A percentile compares a stretch with the other conserved stretches of the same genome.
These are phyloP conservation scores for Sporothrix protearum DNA, from an alignment of 2,329 filamentous ascomycete genomes.

Conservation along the genomic window DNA sequence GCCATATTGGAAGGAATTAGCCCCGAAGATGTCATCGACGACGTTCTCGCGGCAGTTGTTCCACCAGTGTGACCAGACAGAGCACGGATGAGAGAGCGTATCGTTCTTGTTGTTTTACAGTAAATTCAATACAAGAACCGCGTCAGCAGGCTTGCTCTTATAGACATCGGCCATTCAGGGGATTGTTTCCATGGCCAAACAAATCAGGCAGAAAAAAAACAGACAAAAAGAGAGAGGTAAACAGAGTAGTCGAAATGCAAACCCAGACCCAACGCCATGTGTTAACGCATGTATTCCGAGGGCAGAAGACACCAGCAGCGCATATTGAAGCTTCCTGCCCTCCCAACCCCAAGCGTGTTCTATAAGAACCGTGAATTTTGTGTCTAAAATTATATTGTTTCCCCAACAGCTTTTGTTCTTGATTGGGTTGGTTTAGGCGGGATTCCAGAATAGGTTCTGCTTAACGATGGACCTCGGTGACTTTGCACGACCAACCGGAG, in stretches of 20 bases:
- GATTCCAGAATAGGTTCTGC: neutral
- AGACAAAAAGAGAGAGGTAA: neutral
- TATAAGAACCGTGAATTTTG: neutral
- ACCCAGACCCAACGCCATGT: slow-evolving; percentile 18
- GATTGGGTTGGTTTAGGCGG: neutral
- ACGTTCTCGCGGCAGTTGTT: slow-evolving; percentile 57
- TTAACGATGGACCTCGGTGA: slow-evolving; percentile 64
- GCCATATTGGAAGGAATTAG: slow-evolving; percentile 60
- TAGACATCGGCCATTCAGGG: neutral
- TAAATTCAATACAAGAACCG: neutral
- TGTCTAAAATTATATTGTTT: neutral
- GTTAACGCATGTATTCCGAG: slow-evolving; percentile 5
- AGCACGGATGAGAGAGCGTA: neutral
- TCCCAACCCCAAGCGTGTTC: neutral
- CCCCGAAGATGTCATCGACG: slow-evolving; percentile 62
- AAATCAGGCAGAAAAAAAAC: neutral
- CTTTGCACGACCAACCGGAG: slow-evolving; percentile 86
- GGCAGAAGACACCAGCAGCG: neutral
- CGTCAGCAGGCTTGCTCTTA: neutral
- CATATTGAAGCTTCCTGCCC: neutral
- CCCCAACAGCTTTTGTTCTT: neutral
- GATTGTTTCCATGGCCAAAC: neutral
- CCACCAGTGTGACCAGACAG: slow-evolving; percentile 44
- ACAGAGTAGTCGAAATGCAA: neutral
- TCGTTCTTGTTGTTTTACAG: neutral